Evolutionary conservation across 345 rosid species (phyloP).

Genomic region (Brassica juncea): DNA sequence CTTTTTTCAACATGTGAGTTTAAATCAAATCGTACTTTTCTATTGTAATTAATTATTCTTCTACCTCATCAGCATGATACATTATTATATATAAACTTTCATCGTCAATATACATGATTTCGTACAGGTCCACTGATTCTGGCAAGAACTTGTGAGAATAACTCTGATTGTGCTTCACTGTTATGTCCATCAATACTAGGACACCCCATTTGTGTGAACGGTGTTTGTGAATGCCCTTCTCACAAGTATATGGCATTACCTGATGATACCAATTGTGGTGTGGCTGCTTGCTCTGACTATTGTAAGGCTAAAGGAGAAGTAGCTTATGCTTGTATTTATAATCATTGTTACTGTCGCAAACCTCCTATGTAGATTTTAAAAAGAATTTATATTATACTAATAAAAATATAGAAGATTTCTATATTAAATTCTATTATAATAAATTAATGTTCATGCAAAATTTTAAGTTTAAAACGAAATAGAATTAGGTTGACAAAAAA

Average conservation of each 20-base stretch:
- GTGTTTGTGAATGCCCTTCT: conserved; percentile 14
- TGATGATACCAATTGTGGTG: background rate
- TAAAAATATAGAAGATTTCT: background rate
- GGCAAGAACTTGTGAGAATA: conserved; percentile 1
- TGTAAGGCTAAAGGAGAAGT: conserved; percentile 16
- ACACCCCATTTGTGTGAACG: background rate
- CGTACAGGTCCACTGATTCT: conserved; percentile 13
- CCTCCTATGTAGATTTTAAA: conserved; percentile 6
- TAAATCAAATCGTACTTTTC: background rate
- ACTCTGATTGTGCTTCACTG: conserved; percentile 10
- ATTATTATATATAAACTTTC: background rate
- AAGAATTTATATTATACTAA: background rate
- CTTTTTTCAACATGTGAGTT: conserved; percentile 24
- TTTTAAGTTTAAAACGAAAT: too few relatives aligned
- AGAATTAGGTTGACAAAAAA: background rate
- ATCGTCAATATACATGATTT: background rate
- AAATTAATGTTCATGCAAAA: too few relatives aligned
- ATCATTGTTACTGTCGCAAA: conserved; percentile 23
- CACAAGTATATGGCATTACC: background rate
- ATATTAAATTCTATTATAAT: too few relatives aligned
- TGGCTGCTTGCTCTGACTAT: conserved; percentile 1
- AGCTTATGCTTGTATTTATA: background rate
- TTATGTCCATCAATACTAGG: conserved; percentile 18
- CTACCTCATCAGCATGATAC: background rate
- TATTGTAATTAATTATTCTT: background rate